Base-by-base conservation (phyloP, 192 early-diverging fungal genomes). In the Rhizophlyctis rosea region DNA sequence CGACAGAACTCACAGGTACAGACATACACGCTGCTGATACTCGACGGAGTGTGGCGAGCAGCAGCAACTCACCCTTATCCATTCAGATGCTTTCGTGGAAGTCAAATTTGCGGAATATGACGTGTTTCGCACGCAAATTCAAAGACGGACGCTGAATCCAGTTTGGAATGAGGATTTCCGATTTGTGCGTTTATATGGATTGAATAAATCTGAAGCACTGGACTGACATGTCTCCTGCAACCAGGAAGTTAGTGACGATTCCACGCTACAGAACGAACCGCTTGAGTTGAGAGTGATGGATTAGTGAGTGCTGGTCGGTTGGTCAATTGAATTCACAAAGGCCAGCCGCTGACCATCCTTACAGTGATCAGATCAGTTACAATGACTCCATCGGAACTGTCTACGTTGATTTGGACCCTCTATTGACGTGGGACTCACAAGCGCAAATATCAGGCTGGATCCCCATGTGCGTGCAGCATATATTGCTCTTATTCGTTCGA, bases 81-180 rank as follows among this genome's bases (percentile, higher is more conserved):
- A 11, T 76, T 11, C 52, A 75, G 90, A 92, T 67, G 90, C 90
- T n/a, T 92, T 88, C 53, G 90, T 90, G 21, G 90, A 92, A 60
- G 76, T 89, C 35, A 79, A 79, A 60, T 90, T 91, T 62, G 84
- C 81, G 7, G 85, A 88, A 62, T 83, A 84, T 62, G 88, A 92
- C 32, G 70, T 74, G 3, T 65, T 81, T 30, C 70, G 83, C 25
- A 91, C 88, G 4, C 71, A 82, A 34, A 88, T 88, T 34, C 78
- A 76, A 23, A 76, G 83, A 24, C 80, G 84, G 31, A 92, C 89
- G 27, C 77, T 92, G 39, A 87, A 90, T 66, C 90, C 90, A 0
- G 75, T 88, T 7, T 92, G 90, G 90, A 90, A 91, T 50, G 86
- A 91, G 63, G 87, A 88, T 57, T 90, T 90, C 53, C 78, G 89